These are phyloP conservation scores for Suillus hirtellus DNA, from an alignment of 768 basidiomycete genomes.

Conservation along the genomic window DNA sequence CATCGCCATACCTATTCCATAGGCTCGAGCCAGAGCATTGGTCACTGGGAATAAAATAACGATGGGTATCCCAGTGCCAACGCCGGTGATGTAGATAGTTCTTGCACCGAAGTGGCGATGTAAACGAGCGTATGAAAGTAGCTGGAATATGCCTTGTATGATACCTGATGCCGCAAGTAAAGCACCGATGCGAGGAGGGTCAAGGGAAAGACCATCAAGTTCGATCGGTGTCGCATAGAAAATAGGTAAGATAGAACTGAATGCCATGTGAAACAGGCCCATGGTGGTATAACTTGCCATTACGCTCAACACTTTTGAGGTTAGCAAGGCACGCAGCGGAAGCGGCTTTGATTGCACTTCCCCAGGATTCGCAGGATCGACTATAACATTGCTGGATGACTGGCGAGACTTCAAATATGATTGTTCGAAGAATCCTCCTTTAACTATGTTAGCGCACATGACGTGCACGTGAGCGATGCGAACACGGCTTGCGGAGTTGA, in stretches of 20 bases:
- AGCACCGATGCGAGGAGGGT: conserved; percentile 32
- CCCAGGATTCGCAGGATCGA: background rate
- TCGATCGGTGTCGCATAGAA: conserved; percentile 33
- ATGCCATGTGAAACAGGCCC: conserved; percentile 63
- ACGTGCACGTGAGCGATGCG: no score
- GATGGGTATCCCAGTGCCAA: conserved; percentile 29
- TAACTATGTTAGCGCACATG: background rate
- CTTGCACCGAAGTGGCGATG: conserved; percentile 56
- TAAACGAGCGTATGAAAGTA: conserved; percentile 59
- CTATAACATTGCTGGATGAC: background rate
- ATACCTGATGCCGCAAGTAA: conserved; percentile 29
- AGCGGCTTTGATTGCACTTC: conserved; percentile 27
- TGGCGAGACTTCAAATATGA: background rate
- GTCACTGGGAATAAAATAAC: conserved; percentile 35
- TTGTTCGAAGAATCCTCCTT: background rate
- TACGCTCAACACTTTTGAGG: conserved; percentile 54
- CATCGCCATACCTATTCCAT: conserved; percentile 21
- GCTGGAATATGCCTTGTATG: conserved; percentile 47
- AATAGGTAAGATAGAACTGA: conserved; percentile 44
- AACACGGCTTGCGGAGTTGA: no score
- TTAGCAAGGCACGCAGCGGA: conserved; percentile 52
- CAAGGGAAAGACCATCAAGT: conserved; percentile 30
- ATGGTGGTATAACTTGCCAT: conserved; percentile 60
- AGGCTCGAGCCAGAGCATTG: conserved; percentile 25
- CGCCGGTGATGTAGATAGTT: conserved; percentile 29